Base-by-base conservation (phyloP, 2,329 filamentous ascomycete species). In the Neopestalotiopsis clavispora region DNA sequence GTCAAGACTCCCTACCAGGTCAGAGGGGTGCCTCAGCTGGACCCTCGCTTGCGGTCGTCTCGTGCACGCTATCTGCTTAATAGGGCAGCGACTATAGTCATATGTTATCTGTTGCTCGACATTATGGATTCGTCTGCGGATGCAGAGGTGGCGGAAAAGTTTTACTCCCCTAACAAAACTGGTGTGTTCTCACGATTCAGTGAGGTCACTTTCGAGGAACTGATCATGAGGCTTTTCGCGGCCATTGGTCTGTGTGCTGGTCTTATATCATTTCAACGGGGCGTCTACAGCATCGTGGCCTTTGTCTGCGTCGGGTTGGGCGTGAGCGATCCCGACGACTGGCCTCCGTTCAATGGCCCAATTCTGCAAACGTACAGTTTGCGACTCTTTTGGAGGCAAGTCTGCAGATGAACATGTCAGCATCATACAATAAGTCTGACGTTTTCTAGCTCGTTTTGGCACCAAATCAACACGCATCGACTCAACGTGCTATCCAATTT, bases 381-480 rank as follows among this genome's bases (percentile, higher is more conserved):
- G 45, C 23, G 45, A 52, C 17, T 9, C 0, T 52, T 52, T 4
- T 52, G 45, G 45, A 52, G 45, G 45, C 23, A 52, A n/a, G 45
- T 52, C n/a, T 20, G 3, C 4, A 23, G 10, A 30, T 59, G 13
- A 34, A 9, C 17, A 17, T 34, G 30, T 2, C 12, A 2, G 23
- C 23, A 30, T 34, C 57, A 59, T 10, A 59, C 66, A 38, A 63
- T 56, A 40, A 42, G 34, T 42, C 56, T 17, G 32, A 28, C 40
- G 4, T 14, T 34, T 1, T 62, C 3, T n/a, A 70, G 69, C 45
- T 65, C 60, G 2, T 70, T 70, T 61, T 70, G 69, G 69, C 69
- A 70, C 60, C 69, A 70, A 7, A 70, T 58, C 6, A 70, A 70
- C 40, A 67, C 67, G 30, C 69, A 70, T n/a, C 52, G 69, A 14